Evolutionary conservation across 2,329 filamentous ascomycete species (phyloP).

Genomic region (Scorias spongiosa): DNA sequence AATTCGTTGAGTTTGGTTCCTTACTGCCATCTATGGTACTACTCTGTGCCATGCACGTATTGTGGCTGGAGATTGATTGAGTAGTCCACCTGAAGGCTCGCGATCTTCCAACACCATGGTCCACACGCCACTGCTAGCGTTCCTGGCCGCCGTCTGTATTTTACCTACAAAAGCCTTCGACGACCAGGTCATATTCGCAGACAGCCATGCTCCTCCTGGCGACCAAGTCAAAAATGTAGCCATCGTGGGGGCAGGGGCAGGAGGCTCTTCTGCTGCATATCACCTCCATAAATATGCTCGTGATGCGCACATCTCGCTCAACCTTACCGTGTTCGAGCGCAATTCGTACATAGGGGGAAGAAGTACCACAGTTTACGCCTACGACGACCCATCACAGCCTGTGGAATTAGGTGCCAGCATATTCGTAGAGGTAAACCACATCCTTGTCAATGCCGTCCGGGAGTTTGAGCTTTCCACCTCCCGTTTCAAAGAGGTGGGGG

Average conservation of each 20-base stretch:
- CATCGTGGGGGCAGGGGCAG: slow-evolving; percentile 65
- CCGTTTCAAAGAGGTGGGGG: slow-evolving; percentile 25
- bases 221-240: neutral
- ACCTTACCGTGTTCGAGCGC: slow-evolving; percentile 82
- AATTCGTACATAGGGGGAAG: slow-evolving; percentile 67
- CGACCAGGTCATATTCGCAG: neutral
- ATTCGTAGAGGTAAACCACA: slow-evolving; percentile 73
- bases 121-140: too few species aligned
- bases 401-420: slow-evolving; percentile 86
- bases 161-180: neutral
- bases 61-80: too few species aligned
- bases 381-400: slow-evolving; percentile 48
- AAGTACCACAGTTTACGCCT: slow-evolving; percentile 68
- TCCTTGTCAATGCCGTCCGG: slow-evolving; percentile 57
- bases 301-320: slow-evolving; percentile 42
- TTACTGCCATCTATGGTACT: too few species aligned
- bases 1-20: too few species aligned
- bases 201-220: neutral
- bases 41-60: too few species aligned
- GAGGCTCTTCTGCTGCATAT: slow-evolving; percentile 75
- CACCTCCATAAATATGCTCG: slow-evolving; percentile 59
- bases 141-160: neutral
- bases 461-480: slow-evolving; percentile 52
- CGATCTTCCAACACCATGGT: too few species aligned
- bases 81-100: too few species aligned